These are phyloP conservation scores for Ceratobasidium sp. DNA, from an alignment of 1,284 basidiomycete species.

Conservation along the genomic window DNA sequence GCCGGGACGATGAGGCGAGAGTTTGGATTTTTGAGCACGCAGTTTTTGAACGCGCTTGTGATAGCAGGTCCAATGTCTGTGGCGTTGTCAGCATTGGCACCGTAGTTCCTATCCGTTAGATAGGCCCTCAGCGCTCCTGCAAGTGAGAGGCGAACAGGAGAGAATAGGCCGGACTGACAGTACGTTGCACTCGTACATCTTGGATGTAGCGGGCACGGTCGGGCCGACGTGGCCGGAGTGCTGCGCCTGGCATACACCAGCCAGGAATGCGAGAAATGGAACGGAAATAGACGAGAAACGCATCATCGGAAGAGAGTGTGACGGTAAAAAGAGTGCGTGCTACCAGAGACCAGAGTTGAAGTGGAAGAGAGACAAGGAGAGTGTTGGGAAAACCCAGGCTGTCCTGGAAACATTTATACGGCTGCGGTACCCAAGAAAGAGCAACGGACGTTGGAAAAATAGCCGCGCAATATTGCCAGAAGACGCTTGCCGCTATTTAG, in stretches of 20 bases:
- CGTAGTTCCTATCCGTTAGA: constrained; percentile 19
- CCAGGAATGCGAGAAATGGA: constrained; percentile 4
- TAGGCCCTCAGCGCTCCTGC: background rate
- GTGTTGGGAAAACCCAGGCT: background rate
- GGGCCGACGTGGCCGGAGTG: constrained; percentile 29
- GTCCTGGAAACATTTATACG: background rate
- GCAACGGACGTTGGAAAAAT: constrained; percentile 10
- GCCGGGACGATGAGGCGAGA: constrained; percentile 51
- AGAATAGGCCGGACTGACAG: constrained; percentile 2
- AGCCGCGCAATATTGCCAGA: constrained; percentile 13
- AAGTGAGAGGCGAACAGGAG: background rate
- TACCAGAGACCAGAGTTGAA: constrained; percentile 31
- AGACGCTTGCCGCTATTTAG: background rate
- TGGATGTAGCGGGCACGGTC: constrained; percentile 33
- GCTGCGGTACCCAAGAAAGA: constrained; percentile 5
- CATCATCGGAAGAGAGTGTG: constrained; percentile 7
- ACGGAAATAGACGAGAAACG: constrained; percentile 11
- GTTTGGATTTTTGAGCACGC: constrained; percentile 50
- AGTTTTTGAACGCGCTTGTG: constrained; percentile 51
- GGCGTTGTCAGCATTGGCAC: constrained; percentile 32
- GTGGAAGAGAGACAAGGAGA: background rate
- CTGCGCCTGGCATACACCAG: constrained; percentile 38
- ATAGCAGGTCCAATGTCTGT: constrained; percentile 54
- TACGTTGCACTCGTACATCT: constrained; percentile 38
- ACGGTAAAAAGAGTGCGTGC: constrained; percentile 15